A percentile compares a stretch with the other conserved stretches of the same genome.
Conservation (phyloP, 148 eudicot species). For the Arbutus unedo region DNA sequence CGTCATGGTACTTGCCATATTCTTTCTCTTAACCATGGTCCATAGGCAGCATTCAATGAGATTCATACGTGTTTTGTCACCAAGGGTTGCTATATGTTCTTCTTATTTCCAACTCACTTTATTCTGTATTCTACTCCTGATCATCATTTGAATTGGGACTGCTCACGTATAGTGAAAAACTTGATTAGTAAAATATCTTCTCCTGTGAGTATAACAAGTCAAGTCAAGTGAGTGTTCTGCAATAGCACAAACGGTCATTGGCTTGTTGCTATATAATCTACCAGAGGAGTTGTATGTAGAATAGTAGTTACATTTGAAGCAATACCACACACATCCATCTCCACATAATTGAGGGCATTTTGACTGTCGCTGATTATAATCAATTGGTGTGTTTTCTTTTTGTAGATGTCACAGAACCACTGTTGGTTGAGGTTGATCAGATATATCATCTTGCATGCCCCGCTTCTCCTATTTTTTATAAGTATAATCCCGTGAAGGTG, state of each 20-base stretch:
- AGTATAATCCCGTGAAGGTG: slow-evolving; percentile 97
- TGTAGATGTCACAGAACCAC: slow-evolving; percentile 91
- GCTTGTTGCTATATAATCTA: neutral
- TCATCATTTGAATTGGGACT: neutral
- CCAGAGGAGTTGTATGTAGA: neutral
- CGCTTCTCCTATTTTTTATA: slow-evolving; percentile 96
- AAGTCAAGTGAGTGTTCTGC: neutral
- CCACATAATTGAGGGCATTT: neutral
- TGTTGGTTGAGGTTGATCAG: slow-evolving; percentile 89
- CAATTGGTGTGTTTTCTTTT: neutral
- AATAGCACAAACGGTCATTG: neutral
- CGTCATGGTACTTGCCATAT: slow-evolving; percentile 63
- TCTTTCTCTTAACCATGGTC: neutral
- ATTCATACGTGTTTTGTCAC: neutral
- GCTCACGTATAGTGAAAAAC: neutral
- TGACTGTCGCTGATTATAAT: neutral
- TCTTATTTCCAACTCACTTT: neutral
- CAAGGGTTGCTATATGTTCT: neutral
- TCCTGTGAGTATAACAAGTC: neutral
- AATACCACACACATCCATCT: neutral
- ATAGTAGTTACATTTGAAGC: neutral
- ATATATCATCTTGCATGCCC: slow-evolving; percentile 99
- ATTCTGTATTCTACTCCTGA: neutral
- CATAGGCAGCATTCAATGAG: neutral
- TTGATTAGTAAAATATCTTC: neutral